Conservation (phyloP, 2,329 filamentous ascomycete species). For the Phialocephala subalpina region DNA sequence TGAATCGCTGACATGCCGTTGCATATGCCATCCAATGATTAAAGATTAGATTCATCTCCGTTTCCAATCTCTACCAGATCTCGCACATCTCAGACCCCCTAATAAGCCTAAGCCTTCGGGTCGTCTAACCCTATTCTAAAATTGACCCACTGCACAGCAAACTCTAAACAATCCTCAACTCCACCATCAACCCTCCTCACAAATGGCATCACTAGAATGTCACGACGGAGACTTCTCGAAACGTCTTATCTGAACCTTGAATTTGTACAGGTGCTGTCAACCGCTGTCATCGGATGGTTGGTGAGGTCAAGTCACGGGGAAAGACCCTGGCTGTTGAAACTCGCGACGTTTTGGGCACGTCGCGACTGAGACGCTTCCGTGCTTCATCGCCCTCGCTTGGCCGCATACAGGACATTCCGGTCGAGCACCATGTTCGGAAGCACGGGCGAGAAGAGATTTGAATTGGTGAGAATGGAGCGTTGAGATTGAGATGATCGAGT, state of each 20-base stretch:
- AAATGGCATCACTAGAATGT: conserved; percentile 9
- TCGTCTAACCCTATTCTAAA: conserved; percentile 6
- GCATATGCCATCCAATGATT: background rate
- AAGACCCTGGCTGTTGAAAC: conserved; percentile 31
- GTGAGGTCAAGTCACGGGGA: conserved; percentile 26
- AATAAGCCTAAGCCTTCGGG: background rate
- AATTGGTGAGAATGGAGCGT: conserved; percentile 3
- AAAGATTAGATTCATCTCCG: background rate
- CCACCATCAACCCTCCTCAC: background rate
- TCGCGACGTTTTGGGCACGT: conserved; percentile 33
- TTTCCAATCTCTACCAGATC: background rate
- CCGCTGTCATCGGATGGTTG: conserved; percentile 2
- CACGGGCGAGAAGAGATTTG: conserved; percentile 19
- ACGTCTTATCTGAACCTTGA: conserved; percentile 12
- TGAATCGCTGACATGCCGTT: background rate
- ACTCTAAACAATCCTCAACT: conserved; percentile 8
- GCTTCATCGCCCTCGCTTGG: conserved; percentile 35
- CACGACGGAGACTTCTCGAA: conserved; percentile 10
- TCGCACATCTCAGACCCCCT: background rate
- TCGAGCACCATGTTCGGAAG: conserved; percentile 19
- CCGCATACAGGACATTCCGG: conserved; percentile 28
- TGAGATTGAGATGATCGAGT: background rate
- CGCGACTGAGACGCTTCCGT: conserved; percentile 35
- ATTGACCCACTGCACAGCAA: conserved; percentile 1
- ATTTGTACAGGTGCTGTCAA: background rate